These are phyloP conservation scores for Pelagomonas calceolata DNA, from an alignment of 108 stramenopile genomes.

Conservation along the genomic window DNA sequence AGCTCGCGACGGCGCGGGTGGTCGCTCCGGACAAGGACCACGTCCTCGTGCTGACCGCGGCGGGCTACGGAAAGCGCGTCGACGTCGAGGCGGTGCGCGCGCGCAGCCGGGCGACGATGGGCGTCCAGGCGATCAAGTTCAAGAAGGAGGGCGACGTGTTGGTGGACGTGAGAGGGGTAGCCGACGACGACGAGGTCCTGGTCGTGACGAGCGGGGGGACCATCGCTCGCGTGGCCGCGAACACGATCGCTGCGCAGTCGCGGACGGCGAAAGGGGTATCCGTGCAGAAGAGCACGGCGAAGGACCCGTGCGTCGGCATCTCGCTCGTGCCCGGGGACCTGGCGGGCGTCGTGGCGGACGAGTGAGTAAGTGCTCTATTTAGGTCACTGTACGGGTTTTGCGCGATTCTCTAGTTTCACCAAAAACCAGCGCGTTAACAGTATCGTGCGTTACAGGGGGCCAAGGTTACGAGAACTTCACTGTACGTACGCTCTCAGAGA, in stretches of 20 bases:
- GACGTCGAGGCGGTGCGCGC: constrained; percentile 57
- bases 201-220: constrained; percentile 72
- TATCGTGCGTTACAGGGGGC: too few relatives aligned
- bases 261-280: constrained; percentile 73
- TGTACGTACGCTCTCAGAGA: too few relatives aligned
- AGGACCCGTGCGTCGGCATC: constrained; percentile 42
- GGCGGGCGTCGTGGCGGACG: background rate
- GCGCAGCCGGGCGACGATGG: constrained; percentile 60
- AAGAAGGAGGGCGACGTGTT: constrained; percentile 57
- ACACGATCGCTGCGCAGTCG: constrained; percentile 58
- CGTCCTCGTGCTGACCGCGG: constrained; percentile 60
- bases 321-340: constrained; percentile 17
- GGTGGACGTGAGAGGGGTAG: constrained; percentile 58
- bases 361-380: too few relatives aligned
- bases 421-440: too few relatives aligned
- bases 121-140: constrained; percentile 83
- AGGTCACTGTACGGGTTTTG: too few relatives aligned
- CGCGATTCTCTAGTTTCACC: too few relatives aligned
- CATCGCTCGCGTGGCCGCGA: constrained; percentile 73
- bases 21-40: constrained; percentile 33
- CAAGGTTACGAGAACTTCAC: too few relatives aligned
- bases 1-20: constrained; percentile 5
- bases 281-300: constrained; percentile 67
- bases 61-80: constrained; percentile 81
- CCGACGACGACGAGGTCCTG: constrained; percentile 75